A percentile compares a stretch with the other conserved stretches of the same genome.
Evolutionary conservation across 2,329 filamentous ascomycete genomes (phyloP).

Genomic region (Hypoxylon sp.): DNA sequence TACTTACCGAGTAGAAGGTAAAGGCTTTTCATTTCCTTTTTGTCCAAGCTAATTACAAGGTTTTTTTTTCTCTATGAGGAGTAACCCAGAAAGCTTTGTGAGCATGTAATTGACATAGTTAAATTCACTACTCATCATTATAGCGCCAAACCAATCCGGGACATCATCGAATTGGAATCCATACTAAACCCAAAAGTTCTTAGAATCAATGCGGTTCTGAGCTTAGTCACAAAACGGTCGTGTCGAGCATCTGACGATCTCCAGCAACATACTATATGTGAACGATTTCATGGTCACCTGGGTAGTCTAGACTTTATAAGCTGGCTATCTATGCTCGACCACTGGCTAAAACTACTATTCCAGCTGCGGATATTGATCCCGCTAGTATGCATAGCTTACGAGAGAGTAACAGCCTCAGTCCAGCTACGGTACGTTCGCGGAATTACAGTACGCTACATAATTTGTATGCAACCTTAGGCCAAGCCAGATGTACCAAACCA

Average conservation of each 20-base stretch:
- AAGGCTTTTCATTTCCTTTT: conserved; percentile 5
- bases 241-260: conserved; percentile 16
- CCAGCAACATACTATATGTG: conserved; percentile 1
- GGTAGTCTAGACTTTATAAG: conserved; percentile 18
- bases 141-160: not conserved
- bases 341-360: conserved; percentile 22
- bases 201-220: not conserved
- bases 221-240: not conserved
- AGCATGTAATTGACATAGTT: not conserved
- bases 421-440: conserved; percentile 3
- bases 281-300: conserved; percentile 1
- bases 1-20: conserved; percentile 1
- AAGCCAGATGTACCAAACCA: not conserved
- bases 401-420: conserved; percentile 13
- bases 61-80: conserved; percentile 1
- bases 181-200: not conserved
- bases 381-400: conserved; percentile 35
- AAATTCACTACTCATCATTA: not conserved
- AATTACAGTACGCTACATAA: conserved; percentile 10
- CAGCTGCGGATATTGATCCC: conserved; percentile 40
- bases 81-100: not conserved
- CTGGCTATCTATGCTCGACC: conserved; percentile 14
- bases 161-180: not conserved
- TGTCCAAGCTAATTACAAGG: not conserved
- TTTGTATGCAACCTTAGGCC: not conserved